Evolutionary conservation across 495 filamentous ascomycete genomes (phyloP).

Genomic region (Lasiosphaeria ovina): DNA sequence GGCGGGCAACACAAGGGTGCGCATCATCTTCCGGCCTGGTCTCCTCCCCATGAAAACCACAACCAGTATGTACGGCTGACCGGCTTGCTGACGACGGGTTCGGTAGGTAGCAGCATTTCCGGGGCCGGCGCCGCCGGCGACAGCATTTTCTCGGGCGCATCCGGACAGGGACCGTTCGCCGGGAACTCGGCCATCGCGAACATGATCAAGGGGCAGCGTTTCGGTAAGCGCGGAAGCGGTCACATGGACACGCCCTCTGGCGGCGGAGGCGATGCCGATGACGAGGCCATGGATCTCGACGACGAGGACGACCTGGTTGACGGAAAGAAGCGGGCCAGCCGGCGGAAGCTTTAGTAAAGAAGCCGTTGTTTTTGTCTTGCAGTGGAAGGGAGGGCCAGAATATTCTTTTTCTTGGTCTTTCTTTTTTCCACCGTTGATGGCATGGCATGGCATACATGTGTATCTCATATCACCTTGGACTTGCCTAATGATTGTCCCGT

Average conservation of each 20-base stretch:
- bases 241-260: constrained; percentile 45
- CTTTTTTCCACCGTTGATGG: too few relatives aligned
- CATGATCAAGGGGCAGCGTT: background rate
- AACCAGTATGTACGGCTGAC: too few relatives aligned
- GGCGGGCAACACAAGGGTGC: constrained; percentile 23
- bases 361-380: background rate
- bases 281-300: constrained; percentile 59
- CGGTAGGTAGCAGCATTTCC: background rate
- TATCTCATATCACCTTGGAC: too few relatives aligned
- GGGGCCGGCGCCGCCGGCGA: constrained; percentile 16
- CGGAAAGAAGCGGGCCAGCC: constrained; percentile 38
- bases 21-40: constrained; percentile 8
- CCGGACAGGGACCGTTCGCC: constrained; percentile 1
- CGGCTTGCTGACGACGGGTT: constrained; percentile 27
- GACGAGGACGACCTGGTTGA: constrained; percentile 35
- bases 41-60: constrained; percentile 1
- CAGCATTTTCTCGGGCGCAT: constrained; percentile 1
- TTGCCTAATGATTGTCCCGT: too few relatives aligned
- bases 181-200: constrained; percentile 6
- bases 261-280: constrained; percentile 44
- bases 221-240: constrained; percentile 41
- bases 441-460: too few relatives aligned
- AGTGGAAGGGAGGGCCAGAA: background rate
- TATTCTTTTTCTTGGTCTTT: background rate
- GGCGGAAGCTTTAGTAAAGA: constrained; percentile 31